phyloP scores from a whole-genome alignment of 2,329 filamentous ascomycete genomes.

The Fusarium haematococcum region DNA sequence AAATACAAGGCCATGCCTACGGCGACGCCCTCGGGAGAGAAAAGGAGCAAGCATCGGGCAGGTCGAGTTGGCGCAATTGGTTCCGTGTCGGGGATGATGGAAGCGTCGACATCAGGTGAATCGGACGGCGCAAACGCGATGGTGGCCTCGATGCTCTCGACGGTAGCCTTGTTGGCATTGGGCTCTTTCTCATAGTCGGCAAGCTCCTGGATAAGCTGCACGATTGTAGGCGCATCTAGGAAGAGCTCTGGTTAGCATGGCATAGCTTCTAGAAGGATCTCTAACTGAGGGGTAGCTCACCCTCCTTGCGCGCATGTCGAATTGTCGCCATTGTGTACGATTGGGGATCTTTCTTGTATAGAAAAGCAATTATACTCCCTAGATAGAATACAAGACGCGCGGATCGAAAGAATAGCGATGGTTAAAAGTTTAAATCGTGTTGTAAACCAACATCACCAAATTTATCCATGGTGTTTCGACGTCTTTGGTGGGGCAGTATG shows the following conservation, averaged over 20 bases:
- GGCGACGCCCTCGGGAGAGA: constrained; percentile 58
- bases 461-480: constrained; percentile 9
- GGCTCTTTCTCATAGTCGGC: constrained; percentile 88
- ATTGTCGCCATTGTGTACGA: constrained; percentile 40
- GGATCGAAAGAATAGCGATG: neutral
- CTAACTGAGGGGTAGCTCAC: constrained; percentile 20
- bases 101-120: constrained; percentile 55
- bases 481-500: constrained; percentile 27
- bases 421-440: neutral
- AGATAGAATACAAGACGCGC: neutral
- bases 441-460: neutral
- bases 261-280: neutral
- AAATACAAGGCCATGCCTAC: constrained; percentile 92
- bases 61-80: constrained; percentile 68
- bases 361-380: constrained; percentile 2
- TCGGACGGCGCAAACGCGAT: constrained; percentile 78
- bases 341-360: constrained; percentile 4
- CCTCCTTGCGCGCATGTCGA: constrained; percentile 43
- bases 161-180: constrained; percentile 81
- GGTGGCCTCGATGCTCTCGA: constrained; percentile 76
- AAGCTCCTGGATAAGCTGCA: constrained; percentile 84
- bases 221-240: constrained; percentile 83
- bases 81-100: constrained; percentile 59
- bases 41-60: constrained; percentile 80
- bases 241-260: constrained; percentile 24